Conservation (phyloP, 345 rosid species). For the Dipteronia sinensis region DNA sequence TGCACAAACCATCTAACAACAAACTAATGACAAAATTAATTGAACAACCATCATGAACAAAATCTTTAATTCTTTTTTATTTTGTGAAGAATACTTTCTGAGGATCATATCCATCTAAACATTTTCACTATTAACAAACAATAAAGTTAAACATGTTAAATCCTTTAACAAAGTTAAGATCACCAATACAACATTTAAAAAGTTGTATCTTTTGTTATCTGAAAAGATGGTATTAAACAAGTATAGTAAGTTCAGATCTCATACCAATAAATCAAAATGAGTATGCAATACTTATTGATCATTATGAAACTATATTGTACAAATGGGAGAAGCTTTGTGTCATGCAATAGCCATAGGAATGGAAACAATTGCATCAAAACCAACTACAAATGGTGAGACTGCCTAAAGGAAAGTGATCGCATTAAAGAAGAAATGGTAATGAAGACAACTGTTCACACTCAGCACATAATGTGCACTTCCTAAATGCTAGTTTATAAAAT, state of each 20-base stretch:
- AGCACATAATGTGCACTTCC: no score
- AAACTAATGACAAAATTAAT: background rate
- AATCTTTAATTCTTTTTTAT: background rate
- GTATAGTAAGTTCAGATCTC: background rate
- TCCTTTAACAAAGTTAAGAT: background rate
- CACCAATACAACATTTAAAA: background rate
- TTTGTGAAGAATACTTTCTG: no score
- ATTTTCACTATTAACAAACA: background rate
- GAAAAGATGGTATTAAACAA: background rate
- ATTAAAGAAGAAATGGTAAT: background rate
- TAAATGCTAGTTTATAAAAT: no score
- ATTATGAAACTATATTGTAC: no score
- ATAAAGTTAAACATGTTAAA: background rate
- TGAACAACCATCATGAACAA: background rate
- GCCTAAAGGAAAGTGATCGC: background rate
- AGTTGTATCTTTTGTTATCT: no score
- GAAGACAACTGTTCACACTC: no score
- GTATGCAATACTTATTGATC: no score
- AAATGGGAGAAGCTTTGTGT: background rate
- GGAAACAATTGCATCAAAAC: background rate
- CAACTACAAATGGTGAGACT: background rate
- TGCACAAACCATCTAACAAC: background rate
- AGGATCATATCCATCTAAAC: background rate
- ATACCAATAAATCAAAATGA: background rate
- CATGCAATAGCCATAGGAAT: background rate